phyloP scores from a whole-genome alignment of 1,284 basidiomycete species.

The Irpex sp. region DNA sequence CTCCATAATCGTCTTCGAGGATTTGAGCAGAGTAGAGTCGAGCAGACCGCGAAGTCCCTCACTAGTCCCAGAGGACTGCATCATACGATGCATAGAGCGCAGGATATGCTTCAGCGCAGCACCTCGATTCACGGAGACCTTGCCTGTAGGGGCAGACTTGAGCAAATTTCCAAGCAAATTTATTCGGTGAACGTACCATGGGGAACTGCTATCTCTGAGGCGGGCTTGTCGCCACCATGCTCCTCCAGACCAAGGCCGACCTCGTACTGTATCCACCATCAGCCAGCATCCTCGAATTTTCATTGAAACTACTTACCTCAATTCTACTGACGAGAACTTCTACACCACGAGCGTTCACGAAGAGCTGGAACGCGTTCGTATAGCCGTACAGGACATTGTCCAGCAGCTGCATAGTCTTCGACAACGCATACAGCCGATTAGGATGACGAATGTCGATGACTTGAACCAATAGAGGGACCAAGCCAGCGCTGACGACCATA shows the following conservation, averaged over 20 bases:
- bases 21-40: constrained; percentile 83
- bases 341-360: constrained; percentile 82
- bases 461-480: constrained; percentile 86
- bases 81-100: constrained; percentile 92
- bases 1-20: constrained; percentile 86
- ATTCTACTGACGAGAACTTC: constrained; percentile 83
- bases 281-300: constrained; percentile 10
- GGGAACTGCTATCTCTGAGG: constrained; percentile 46
- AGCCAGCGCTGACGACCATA: constrained; percentile 95
- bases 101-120: constrained; percentile 87
- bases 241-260: constrained; percentile 63
- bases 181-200: constrained; percentile 41
- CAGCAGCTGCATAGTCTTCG: constrained; percentile 88
- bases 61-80: constrained; percentile 90
- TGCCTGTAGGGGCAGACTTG: constrained; percentile 31
- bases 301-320: constrained; percentile 46
- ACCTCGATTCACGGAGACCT: constrained; percentile 61
- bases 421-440: constrained; percentile 64
- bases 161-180: constrained; percentile 3
- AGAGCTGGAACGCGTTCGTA: constrained; percentile 83
- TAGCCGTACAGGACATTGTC: constrained; percentile 92
- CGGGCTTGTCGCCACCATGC: constrained; percentile 37
- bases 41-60: constrained; percentile 94
- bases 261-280: constrained; percentile 47
- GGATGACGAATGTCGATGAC: constrained; percentile 75